Percentiles rank a stretch among this genome's conserved stretches.
These are phyloP conservation scores for Cynara cardunculus DNA, from an alignment of 129 eudicot species.

Conservation along the genomic window DNA sequence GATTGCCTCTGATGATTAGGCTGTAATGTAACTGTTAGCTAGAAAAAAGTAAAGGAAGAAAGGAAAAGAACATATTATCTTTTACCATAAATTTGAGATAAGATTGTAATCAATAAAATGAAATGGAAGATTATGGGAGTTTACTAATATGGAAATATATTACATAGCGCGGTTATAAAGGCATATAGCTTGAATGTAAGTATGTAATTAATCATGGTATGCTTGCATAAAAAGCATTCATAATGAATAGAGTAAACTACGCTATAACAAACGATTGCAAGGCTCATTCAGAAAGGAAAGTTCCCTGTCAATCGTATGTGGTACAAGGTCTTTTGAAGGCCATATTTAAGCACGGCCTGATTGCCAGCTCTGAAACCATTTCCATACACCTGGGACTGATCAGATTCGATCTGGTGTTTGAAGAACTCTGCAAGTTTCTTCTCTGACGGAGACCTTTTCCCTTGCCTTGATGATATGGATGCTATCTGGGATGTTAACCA, in stretches of 20 bases:
- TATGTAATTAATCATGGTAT: slow-evolving; percentile 7
- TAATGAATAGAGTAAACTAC: slow-evolving; percentile 4
- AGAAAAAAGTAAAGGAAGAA: neutral
- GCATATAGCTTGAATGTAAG: neutral
- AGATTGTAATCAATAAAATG: neutral
- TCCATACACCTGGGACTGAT: slow-evolving; percentile 67
- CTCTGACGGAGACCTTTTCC: slow-evolving; percentile 55
- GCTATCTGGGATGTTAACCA: slow-evolving; percentile 70
- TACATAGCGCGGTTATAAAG: neutral
- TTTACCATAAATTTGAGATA: neutral
- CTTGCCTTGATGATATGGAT: slow-evolving; percentile 41
- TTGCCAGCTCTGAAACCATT: slow-evolving; percentile 80
- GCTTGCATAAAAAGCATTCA: slow-evolving; percentile 15
- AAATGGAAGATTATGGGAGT: neutral
- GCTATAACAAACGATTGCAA: neutral
- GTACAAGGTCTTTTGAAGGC: slow-evolving; percentile 69
- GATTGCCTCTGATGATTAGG: neutral
- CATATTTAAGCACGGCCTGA: slow-evolving; percentile 64
- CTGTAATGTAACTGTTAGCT: neutral
- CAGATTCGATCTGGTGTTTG: slow-evolving; percentile 81
- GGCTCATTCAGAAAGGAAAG: slow-evolving; percentile 48
- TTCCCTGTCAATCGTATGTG: slow-evolving; percentile 66
- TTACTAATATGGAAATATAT: neutral
- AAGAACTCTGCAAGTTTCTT: slow-evolving; percentile 70
- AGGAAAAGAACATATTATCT: neutral